These are phyloP conservation scores for Saxophila tyrrhenica DNA, from an alignment of 495 filamentous ascomycete species.

Conservation along the genomic window DNA sequence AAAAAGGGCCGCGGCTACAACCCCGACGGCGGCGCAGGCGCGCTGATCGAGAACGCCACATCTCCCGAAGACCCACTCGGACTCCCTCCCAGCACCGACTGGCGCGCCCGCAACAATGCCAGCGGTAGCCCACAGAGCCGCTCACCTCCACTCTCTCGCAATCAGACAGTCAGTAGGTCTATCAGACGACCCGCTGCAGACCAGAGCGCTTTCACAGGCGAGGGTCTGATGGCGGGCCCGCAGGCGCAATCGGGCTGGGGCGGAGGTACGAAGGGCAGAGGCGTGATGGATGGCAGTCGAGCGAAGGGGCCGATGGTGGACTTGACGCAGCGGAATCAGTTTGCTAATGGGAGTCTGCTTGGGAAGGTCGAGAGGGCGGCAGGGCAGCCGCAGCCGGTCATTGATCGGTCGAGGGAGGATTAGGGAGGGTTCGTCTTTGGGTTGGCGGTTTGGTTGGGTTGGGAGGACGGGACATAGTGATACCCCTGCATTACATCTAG, in stretches of 20 bases:
- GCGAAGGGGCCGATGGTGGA: conserved; percentile 47
- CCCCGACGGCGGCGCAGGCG: conserved; percentile 42
- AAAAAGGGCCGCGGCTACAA: conserved; percentile 57
- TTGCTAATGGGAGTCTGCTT: conserved; percentile 46
- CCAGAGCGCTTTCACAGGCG: conserved; percentile 21
- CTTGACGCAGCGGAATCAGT: conserved; percentile 38
- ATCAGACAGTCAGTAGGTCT: background rate
- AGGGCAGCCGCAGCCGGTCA: background rate
- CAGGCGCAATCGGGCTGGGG: conserved; percentile 23
- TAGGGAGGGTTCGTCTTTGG: background rate
- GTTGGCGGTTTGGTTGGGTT: background rate
- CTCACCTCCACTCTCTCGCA: background rate
- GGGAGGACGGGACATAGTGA: background rate
- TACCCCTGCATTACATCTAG: background rate
- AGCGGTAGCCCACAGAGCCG: background rate
- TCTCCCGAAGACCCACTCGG: conserved; percentile 40
- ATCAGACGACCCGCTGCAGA: background rate
- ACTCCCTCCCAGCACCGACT: conserved; percentile 43
- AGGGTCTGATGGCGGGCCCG: conserved; percentile 21
- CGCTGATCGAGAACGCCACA: conserved; percentile 57
- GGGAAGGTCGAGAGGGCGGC: conserved; percentile 6
- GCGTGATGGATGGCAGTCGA: conserved; percentile 42
- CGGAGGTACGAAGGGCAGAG: conserved; percentile 33
- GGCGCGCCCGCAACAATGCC: conserved; percentile 28
- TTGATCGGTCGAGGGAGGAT: background rate